Conservation (phyloP, 2,329 filamentous ascomycete species). For the Penicillium olsonii region DNA sequence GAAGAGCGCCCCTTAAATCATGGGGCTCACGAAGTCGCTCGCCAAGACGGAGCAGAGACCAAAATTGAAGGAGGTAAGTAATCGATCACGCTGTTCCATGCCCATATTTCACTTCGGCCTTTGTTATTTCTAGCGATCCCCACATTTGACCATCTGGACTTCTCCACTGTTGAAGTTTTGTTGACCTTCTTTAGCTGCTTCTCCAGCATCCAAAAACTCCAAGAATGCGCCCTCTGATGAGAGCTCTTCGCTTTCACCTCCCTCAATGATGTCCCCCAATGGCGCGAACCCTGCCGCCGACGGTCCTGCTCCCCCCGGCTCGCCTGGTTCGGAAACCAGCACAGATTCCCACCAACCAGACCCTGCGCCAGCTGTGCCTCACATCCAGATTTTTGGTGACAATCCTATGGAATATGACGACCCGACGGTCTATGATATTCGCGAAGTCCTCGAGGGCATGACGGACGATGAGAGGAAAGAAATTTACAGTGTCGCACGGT, state of each 20-base stretch:
- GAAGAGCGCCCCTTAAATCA: constrained; percentile 62
- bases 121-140: constrained; percentile 16
- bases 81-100: constrained; percentile 8
- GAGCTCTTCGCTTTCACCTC: constrained; percentile 43
- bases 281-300: constrained; percentile 53
- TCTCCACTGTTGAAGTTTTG: constrained; percentile 10
- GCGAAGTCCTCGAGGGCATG: constrained; percentile 72
- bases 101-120: constrained; percentile 12
- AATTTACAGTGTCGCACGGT: constrained; percentile 84
- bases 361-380: constrained; percentile 63
- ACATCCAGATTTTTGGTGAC: constrained; percentile 86
- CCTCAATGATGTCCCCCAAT: constrained; percentile 46
- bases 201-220: constrained; percentile 41
- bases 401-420: constrained; percentile 90
- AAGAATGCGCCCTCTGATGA: constrained; percentile 40
- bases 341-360: constrained; percentile 61
- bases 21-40: constrained; percentile 63
- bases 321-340: constrained; percentile 62
- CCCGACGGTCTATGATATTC: constrained; percentile 92
- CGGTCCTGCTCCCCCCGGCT: constrained; percentile 61
- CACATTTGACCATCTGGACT: constrained; percentile 10
- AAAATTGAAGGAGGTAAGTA: constrained; percentile 56
- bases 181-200: constrained; percentile 28
- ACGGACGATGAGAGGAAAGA: constrained; percentile 80
- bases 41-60: constrained; percentile 64